These are phyloP conservation scores for Microthyrium microscopicum DNA, from an alignment of 2,329 filamentous ascomycete genomes.

Conservation along the genomic window DNA sequence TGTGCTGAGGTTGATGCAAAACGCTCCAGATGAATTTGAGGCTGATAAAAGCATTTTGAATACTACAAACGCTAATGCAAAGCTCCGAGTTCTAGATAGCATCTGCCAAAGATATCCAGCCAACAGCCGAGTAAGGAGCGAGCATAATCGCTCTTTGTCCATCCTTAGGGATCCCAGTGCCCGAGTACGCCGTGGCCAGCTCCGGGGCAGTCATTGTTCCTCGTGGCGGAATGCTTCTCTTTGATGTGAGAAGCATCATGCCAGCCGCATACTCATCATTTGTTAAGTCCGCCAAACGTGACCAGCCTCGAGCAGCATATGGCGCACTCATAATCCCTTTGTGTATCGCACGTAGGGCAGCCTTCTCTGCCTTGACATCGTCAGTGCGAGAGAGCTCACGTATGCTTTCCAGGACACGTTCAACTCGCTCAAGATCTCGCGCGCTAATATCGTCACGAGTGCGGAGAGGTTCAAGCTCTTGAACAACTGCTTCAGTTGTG, in stretches of 20 bases:
- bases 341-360: slow-evolving; percentile 56
- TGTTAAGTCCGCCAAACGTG: slow-evolving; percentile 44
- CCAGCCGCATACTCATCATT: slow-evolving; percentile 40
- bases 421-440: slow-evolving; percentile 50
- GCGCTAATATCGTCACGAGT: slow-evolving; percentile 47
- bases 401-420: slow-evolving; percentile 60
- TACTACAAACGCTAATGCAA: too few species aligned
- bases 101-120: slow-evolving; percentile 43
- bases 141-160: slow-evolving; percentile 62
- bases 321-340: slow-evolving; percentile 69
- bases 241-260: slow-evolving; percentile 69
- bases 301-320: slow-evolving; percentile 65
- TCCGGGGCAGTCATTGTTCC: slow-evolving; percentile 53
- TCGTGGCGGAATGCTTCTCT: slow-evolving; percentile 54
- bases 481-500: slow-evolving; percentile 60
- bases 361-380: slow-evolving; percentile 32
- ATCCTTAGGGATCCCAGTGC: slow-evolving; percentile 54
- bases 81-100: too few species aligned
- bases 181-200: slow-evolving; percentile 56
- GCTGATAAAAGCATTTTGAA: too few species aligned
- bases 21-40: too few species aligned
- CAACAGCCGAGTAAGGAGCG: slow-evolving; percentile 57
- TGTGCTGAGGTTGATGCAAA: too few species aligned
- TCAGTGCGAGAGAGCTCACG: slow-evolving; percentile 35
- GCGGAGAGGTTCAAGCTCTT: slow-evolving; percentile 59